Percentiles rank a stretch among this genome's conserved stretches.
Evolutionary conservation across 2,329 filamentous ascomycete genomes (phyloP).

Genomic region (Pseudodiploospora longispora): DNA sequence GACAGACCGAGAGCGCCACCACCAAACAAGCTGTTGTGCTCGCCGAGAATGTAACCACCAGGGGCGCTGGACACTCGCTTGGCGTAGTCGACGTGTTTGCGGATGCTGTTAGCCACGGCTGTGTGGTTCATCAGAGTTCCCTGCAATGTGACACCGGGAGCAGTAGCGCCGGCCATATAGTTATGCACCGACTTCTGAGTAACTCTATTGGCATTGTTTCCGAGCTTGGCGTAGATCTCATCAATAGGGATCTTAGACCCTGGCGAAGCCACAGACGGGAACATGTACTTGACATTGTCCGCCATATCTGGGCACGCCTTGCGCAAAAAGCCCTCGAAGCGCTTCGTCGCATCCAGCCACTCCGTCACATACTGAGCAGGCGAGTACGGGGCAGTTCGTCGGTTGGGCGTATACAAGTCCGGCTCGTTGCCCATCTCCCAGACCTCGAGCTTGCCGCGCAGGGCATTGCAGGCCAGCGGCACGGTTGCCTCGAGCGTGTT

Average conservation of each 20-base stretch:
- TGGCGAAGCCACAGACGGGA: constrained; percentile 13
- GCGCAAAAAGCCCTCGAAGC: constrained; percentile 10
- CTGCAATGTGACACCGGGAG: constrained; percentile 29
- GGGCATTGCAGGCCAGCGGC: constrained; percentile 15
- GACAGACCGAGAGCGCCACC: constrained; percentile 31
- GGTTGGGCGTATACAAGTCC: constrained; percentile 13
- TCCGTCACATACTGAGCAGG: constrained; percentile 11
- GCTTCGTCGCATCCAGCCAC: constrained; percentile 12
- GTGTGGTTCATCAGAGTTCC: constrained; percentile 28
- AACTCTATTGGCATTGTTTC: constrained; percentile 15
- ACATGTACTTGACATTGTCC: constrained; percentile 10
- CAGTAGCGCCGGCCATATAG: constrained; percentile 24
- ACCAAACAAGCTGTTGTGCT: constrained; percentile 37
- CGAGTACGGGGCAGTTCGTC: constrained; percentile 10
- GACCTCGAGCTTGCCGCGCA: constrained; percentile 13
- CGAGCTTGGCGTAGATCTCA: constrained; percentile 21
- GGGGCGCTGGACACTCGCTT: constrained; percentile 22
- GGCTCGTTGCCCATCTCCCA: constrained; percentile 19
- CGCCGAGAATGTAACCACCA: constrained; percentile 33
- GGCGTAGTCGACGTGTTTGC: constrained; percentile 17
- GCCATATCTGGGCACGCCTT: constrained; percentile 11
- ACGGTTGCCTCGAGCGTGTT: constrained; percentile 14
- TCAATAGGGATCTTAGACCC: constrained; percentile 9
- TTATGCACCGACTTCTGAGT: constrained; percentile 19
- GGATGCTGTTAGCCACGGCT: constrained; percentile 23